Evolutionary conservation across 1,139 yeast genomes (phyloP).

Genomic region (Geotrichum siamense): DNA sequence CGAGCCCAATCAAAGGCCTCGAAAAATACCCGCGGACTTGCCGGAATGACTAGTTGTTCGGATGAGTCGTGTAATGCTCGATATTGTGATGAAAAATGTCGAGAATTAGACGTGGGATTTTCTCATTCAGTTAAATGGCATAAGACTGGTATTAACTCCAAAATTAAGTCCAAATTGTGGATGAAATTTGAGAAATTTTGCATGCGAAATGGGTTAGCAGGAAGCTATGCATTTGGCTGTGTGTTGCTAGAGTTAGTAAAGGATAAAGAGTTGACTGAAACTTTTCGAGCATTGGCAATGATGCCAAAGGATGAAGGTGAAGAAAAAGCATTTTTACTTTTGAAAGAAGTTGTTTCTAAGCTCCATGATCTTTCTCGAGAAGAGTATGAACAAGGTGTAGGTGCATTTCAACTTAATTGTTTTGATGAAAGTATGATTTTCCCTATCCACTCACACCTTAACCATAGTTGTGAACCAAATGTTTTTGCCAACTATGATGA

Average conservation of each 20-base stretch:
- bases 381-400: slow-evolving; percentile 55
- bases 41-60: slow-evolving; percentile 11
- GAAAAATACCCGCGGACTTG: slow-evolving; percentile 8
- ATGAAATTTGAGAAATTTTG: slow-evolving; percentile 53
- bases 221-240: slow-evolving; percentile 57
- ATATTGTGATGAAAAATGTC: slow-evolving; percentile 25
- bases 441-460: slow-evolving; percentile 59
- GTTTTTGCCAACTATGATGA: slow-evolving; percentile 44
- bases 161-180: slow-evolving; percentile 47
- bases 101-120: slow-evolving; percentile 35
- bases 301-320: slow-evolving; percentile 56
- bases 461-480: slow-evolving; percentile 73
- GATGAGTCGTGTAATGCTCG: slow-evolving; percentile 24
- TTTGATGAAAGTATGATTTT: slow-evolving; percentile 53
- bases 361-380: slow-evolving; percentile 41
- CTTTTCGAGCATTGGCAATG: slow-evolving; percentile 58
- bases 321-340: slow-evolving; percentile 46
- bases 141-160: slow-evolving; percentile 19
- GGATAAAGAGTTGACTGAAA: slow-evolving; percentile 38
- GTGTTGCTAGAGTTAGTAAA: slow-evolving; percentile 42
- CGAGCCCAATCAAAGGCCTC: slow-evolving; percentile 6
- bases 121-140: slow-evolving; percentile 61
- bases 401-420: slow-evolving; percentile 68
- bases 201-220: slow-evolving; percentile 58
- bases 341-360: slow-evolving; percentile 46